A percentile compares a stretch with the other conserved stretches of the same genome.
Evolutionary conservation across 441 rosid genomes (phyloP).

Genomic region (Erodium moschatum): DNA sequence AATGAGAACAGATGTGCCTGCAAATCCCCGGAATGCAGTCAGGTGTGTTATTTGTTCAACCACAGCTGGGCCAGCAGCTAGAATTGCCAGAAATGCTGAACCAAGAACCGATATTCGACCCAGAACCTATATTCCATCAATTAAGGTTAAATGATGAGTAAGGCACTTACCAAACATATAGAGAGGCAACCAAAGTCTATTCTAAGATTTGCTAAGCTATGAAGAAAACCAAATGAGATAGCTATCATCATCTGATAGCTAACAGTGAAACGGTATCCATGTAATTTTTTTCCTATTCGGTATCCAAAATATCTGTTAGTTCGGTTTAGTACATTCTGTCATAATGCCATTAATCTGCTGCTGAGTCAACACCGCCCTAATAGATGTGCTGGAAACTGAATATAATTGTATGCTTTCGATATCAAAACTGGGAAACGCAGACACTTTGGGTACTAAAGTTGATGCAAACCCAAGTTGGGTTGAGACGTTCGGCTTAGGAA

Average conservation of each 20-base stretch:
- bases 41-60: constrained; percentile 78
- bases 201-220: background rate
- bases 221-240: background rate
- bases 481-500: background rate
- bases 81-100: constrained; percentile 70
- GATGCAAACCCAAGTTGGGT: background rate
- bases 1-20: constrained; percentile 85
- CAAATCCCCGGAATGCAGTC: constrained; percentile 91
- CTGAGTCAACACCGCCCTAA: background rate
- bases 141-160: constrained; percentile 2
- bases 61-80: constrained; percentile 89
- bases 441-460: background rate
- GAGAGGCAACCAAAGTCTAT: background rate
- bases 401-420: background rate
- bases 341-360: background rate
- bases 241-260: too few relatives aligned
- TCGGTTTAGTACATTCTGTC: background rate
- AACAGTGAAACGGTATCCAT: too few relatives aligned
- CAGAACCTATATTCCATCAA: constrained; percentile 50
- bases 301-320: background rate
- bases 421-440: background rate
- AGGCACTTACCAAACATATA: background rate
- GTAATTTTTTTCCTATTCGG: too few relatives aligned
- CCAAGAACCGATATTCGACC: constrained; percentile 91
- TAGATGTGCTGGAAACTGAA: background rate